phyloP scores from a whole-genome alignment of 768 basidiomycete species.

The Leucogyrophana mollusca region DNA sequence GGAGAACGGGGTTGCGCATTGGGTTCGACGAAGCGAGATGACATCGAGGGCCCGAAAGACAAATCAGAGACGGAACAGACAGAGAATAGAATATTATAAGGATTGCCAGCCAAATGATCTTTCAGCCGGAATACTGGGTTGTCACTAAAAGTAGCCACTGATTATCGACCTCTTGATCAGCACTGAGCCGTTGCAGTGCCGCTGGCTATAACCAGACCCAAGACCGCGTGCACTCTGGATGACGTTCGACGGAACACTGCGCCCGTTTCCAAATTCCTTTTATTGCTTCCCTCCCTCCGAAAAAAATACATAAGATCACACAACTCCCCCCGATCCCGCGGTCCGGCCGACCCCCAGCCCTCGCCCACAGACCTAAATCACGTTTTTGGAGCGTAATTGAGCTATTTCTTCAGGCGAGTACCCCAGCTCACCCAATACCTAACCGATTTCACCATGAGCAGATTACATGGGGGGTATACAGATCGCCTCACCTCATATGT shows the following conservation, averaged over 20 bases:
- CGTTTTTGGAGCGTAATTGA: conserved; percentile 40
- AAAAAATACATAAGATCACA: conserved; percentile 21
- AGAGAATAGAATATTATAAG: not conserved
- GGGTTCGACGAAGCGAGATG: conserved; percentile 27
- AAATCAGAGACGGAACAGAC: conserved; percentile 5
- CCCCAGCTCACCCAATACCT: conserved; percentile 45
- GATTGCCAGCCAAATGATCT: too few species aligned
- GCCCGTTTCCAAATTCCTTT: too few species aligned
- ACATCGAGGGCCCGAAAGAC: conserved; percentile 12
- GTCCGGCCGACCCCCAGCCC: conserved; percentile 4
- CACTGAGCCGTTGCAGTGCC: too few species aligned
- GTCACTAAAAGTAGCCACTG: too few species aligned
- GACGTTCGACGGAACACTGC: too few species aligned
- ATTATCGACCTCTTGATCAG: too few species aligned
- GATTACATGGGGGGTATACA: conserved; percentile 3
- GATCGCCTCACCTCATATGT: conserved; percentile 59
- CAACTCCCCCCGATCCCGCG: conserved; percentile 6
- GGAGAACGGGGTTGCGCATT: conserved; percentile 28
- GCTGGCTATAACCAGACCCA: too few species aligned
- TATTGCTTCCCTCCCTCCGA: too few species aligned
- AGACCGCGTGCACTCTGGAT: too few species aligned
- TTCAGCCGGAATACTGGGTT: too few species aligned
- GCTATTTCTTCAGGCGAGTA: conserved; percentile 39
- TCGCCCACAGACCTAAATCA: conserved; percentile 32
- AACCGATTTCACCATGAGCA: conserved; percentile 10